phyloP scores from a whole-genome alignment of 2,329 filamentous ascomycete genomes.

The Penicillium sp. region DNA sequence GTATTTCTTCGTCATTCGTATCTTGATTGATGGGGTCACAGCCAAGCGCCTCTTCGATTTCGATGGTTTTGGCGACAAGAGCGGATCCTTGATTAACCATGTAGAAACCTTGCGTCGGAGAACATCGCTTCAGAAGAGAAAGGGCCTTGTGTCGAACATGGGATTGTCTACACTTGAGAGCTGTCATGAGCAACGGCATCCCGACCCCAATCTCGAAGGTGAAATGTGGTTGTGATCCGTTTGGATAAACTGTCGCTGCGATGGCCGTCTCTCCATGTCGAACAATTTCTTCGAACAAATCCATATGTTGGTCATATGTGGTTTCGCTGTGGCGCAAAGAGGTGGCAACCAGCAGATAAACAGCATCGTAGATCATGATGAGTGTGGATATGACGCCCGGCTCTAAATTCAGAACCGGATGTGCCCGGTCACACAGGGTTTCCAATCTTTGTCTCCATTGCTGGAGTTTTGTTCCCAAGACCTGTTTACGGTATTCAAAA shows the following conservation, averaged over 20 bases:
- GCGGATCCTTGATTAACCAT: constrained; percentile 6
- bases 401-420: not conserved
- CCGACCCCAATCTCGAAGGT: constrained; percentile 17
- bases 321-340: not conserved
- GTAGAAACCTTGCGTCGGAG: constrained; percentile 20
- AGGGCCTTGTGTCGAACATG: constrained; percentile 23
- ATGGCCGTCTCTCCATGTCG: constrained; percentile 1
- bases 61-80: not conserved
- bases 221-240: constrained; percentile 9
- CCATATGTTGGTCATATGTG: constrained; percentile 2
- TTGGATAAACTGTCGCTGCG: not conserved
- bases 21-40: not conserved
- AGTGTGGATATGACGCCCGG: not conserved
- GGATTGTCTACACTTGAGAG: constrained; percentile 20
- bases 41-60: not conserved
- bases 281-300: not conserved
- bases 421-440: not conserved
- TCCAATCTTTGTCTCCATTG: not conserved
- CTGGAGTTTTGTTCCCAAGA: not conserved
- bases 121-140: constrained; percentile 14
- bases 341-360: not conserved
- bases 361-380: not conserved
- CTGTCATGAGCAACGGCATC: constrained; percentile 19
- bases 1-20: not conserved
- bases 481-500: not conserved